Conservation (phyloP, 2,329 filamentous ascomycete genomes). For the Ceratocystis lukuohia region DNA sequence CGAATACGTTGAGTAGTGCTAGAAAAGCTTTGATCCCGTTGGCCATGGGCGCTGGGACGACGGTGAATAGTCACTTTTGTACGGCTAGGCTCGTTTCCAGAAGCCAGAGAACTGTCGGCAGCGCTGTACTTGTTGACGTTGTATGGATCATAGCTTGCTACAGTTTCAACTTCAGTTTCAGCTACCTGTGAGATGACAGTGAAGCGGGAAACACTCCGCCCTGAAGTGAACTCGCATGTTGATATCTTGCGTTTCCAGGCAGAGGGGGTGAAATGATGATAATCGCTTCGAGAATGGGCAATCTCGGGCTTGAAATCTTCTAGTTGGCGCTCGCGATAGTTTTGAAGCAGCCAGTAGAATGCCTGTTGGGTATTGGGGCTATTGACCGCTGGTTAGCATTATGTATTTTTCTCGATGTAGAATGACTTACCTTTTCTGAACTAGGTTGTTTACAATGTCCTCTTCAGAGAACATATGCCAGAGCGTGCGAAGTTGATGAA, state of each 20-base stretch:
- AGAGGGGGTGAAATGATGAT: slow-evolving; percentile 59
- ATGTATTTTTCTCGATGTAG: background rate
- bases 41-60: slow-evolving; percentile 18
- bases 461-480: slow-evolving; percentile 78
- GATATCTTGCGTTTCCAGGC: slow-evolving; percentile 47
- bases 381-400: slow-evolving; percentile 22
- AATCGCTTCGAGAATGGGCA: slow-evolving; percentile 78
- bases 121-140: slow-evolving; percentile 42
- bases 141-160: slow-evolving; percentile 71
- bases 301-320: slow-evolving; percentile 76
- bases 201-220: slow-evolving; percentile 45
- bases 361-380: slow-evolving; percentile 82
- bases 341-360: slow-evolving; percentile 75
- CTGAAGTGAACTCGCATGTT: slow-evolving; percentile 45
- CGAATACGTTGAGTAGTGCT: slow-evolving; percentile 10
- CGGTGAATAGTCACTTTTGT: slow-evolving; percentile 54
- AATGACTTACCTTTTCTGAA: slow-evolving; percentile 44
- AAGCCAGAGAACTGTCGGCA: background rate
- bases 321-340: slow-evolving; percentile 69
- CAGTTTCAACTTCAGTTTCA: slow-evolving; percentile 37
- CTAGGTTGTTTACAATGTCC: slow-evolving; percentile 55
- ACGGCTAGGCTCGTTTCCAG: slow-evolving; percentile 38
- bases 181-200: slow-evolving; percentile 51
- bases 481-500: slow-evolving; percentile 75
- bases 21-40: slow-evolving; percentile 21